Evolutionary conservation across 2,329 filamentous ascomycete species (phyloP), one percentile per base, ranked within the genome.

Genomic region (Coniochaeta prunicola): DNA sequence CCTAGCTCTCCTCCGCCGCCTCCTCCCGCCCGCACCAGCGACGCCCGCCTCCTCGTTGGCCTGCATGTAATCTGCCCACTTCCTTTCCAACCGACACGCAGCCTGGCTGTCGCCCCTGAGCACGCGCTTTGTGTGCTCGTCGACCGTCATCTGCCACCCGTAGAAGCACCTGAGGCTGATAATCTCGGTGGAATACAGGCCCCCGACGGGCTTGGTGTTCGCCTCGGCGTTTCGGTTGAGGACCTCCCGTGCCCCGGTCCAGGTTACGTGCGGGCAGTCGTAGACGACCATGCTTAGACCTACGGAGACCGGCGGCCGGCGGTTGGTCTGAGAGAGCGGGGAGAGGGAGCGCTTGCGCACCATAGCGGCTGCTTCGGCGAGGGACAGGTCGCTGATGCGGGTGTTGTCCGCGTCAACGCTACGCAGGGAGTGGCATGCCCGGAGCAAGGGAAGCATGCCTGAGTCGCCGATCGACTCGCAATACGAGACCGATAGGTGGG

Each of bases 51-150:
- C 93, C 71, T 96, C 91, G 56, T 84, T 90, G 17, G 90, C 87
- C 75, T 96, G 90, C 92, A 97, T 97, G 71, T 91, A 96, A 58
- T 96, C 89, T 0, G 89, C 88, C 93, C 93, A 97, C 71, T 93
- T 96, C 63, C 87, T 82, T 77, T 96, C 92, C 21, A 97, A 79
- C n/a, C 90, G 80, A 38, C 80, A 81, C 0, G 94, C 94, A 1
- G 89, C 81, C 0, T 80, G 77, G 60, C 91, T 82, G 62, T 96
- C 90, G 7, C 91, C 91, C 4, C 84, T 80, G 57, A 96, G 72
- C 0, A 97, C 90, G 4, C 92, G 85, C 75, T 92, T 93, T 57
- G 87, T 92, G 73, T 97, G 93, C 71, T 97, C 92, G 64, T 97
- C 89, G 4, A 97, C 92, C 0, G 92, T 97, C 75, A 91, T 90